Evolutionary conservation across 192 early-diverging fungal genomes (phyloP), one percentile per base, ranked within the genome.

Genomic region (Backusella psychrophila): DNA sequence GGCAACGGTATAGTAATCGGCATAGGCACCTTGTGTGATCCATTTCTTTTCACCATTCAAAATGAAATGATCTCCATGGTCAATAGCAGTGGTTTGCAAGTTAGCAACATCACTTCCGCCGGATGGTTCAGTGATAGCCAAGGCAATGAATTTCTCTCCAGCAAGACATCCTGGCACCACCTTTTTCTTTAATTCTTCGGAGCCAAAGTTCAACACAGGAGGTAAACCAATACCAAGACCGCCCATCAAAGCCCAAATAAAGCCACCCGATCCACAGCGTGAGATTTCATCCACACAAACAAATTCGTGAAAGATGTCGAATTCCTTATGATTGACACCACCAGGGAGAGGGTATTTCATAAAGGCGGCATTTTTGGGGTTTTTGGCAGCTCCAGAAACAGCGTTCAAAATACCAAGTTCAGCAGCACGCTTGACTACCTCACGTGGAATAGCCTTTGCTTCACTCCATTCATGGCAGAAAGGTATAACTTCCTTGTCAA

Each of bases 11-110:
- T 89, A 97, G 92, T 92, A 98, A 88, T 98, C 94, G 67, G 96
- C 97, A 81, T 97, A 93, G 38, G 91, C 92, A 73, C 95, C 96
- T 78, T 98, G 96, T 66, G 97, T 98, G 80, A 98, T 98, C 96
- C 96, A 98, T 94, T 96, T 98, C 89, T 98, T 98, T 78, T 91
- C 88, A 56, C 96, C 95, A 80, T 93, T 94, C 53, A 94, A 83
- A 1, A 93, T 66, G 90, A 90, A 95, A 72, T 91, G 86, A 82
- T 94, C 89, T 31, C 92, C 91, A 81, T 85, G 88, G 75, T 92
- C 89, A 26, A 89, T 87, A 19, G 93, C 93, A 23, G 81, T 87
- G 38, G 93, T 93, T 71, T 85, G 84, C 31, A 92, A 76, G 29
- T 92, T 91, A 35, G 93, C 92, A 31, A 93, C 92, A 38, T 94